Evolutionary conservation across 2,329 filamentous ascomycete species (phyloP).

Genomic region (Cucurbitaria berberidis): DNA sequence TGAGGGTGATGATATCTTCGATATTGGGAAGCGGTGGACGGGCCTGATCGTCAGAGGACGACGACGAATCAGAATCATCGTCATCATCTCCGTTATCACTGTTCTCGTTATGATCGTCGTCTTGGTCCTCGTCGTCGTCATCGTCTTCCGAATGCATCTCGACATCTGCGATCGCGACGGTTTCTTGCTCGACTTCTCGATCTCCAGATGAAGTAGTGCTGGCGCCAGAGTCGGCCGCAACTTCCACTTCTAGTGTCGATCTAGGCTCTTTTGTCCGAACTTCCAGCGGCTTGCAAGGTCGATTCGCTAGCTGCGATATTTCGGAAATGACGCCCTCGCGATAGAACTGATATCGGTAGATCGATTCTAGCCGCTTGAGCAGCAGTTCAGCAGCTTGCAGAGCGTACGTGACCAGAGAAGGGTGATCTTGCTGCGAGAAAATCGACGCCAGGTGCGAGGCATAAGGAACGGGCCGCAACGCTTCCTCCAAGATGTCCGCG

Average conservation of each 20-base stretch:
- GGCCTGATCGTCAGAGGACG: slow-evolving; percentile 47
- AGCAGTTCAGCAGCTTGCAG: slow-evolving; percentile 90
- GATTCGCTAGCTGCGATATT: slow-evolving; percentile 77
- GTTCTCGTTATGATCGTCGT: slow-evolving; percentile 63
- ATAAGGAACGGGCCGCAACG: slow-evolving; percentile 86
- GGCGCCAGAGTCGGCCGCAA: slow-evolving; percentile 29
- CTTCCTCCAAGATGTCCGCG: slow-evolving; percentile 80
- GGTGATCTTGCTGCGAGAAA: slow-evolving; percentile 91
- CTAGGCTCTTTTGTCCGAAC: slow-evolving; percentile 37
- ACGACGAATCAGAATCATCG: slow-evolving; percentile 70
- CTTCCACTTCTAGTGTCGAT: slow-evolving; percentile 31
- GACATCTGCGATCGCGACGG: slow-evolving; percentile 60
- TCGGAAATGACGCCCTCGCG: slow-evolving; percentile 94
- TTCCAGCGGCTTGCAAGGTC: slow-evolving; percentile 44
- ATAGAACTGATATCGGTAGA: slow-evolving; percentile 96
- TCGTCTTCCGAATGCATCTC: slow-evolving; percentile 60
- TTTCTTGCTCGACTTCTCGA: slow-evolving; percentile 50
- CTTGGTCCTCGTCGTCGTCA: slow-evolving; percentile 60
- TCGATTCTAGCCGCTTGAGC: slow-evolving; percentile 78
- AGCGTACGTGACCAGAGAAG: slow-evolving; percentile 82
- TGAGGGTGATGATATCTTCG: slow-evolving; percentile 73
- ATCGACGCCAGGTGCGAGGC: slow-evolving; percentile 96
- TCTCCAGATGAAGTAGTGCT: slow-evolving; percentile 34
- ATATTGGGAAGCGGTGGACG: slow-evolving; percentile 55
- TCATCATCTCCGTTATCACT: slow-evolving; percentile 66